Base-by-base conservation (phyloP, 495 filamentous ascomycete species). In the Ramalina intermedia region DNA sequence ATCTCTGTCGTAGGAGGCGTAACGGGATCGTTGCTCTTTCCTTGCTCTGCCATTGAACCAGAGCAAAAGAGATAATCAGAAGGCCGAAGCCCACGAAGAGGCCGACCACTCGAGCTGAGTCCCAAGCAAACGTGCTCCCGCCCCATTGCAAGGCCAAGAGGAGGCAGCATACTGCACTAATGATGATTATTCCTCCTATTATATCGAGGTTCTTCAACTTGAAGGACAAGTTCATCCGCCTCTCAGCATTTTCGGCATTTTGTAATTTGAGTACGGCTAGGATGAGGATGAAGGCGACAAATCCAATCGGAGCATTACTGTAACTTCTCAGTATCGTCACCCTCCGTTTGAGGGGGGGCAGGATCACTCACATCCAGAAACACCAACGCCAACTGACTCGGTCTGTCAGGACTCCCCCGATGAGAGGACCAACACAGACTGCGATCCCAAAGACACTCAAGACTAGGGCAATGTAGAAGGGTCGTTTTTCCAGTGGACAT, bases 81-180 rank as follows among this genome's bases (percentile, higher is more conserved):
- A 66, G 37, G 16, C 58, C 63, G 37, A 63, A 64, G 6, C 61
- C 58, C 18, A 68, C 48, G 38, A 71, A 65, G 1, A 65, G 47
- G 16, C 60, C 59, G 16, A 66, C 64, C 12, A 69, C 59, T 6
- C 57, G 58, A 7, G 56, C 58, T 51, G 54, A 60, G 27, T 35
- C 54, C 67, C 67, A 71, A 8, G 62, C 24, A 47, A 66, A 64
- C 3, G 55, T 61, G 35, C 54, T 59, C 16, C 68, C 67, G 37
- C 68, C 68, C 64, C 65, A 68, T 55, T 70, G 66, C 6, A 70
- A 60, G 6, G 68, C 66, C 5, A 68, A 61, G 5, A 71, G 52
- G 27, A 68, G 54, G 53, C 66, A 76, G 37, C 77, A 58, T 23
- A 82, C 61, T 3, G 64, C 60, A 4, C 69, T 70, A 7, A 84